Base-by-base conservation (phyloP, 208 protist genomes). In the Trypanosoma lewisi region DNA sequence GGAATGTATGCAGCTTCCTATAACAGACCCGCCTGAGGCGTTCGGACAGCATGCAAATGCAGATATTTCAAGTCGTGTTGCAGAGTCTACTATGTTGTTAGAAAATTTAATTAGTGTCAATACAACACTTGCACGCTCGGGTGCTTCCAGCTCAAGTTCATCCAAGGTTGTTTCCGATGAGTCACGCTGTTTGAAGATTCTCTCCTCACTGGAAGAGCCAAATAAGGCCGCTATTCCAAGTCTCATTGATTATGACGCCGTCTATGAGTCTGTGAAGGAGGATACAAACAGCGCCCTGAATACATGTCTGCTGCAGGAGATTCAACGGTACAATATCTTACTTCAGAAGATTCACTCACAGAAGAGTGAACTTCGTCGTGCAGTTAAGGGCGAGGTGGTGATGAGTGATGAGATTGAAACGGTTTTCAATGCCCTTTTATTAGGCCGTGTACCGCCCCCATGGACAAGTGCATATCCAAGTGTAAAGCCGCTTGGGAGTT, bases 31-130 rank as follows among this genome's bases (percentile, higher is more conserved):
- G 3, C 96, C 98, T 16, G 96, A 98, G 75, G 97, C 97, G 14
- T 99, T 99, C 75, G 98, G 98, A 14, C 98, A 99, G 78, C 97
- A 99, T 80, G 73, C 87, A 21, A 99, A 99, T 80, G 98, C 98
- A 0, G 97, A 99, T 70, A 99, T 99, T 53, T 81, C 96, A 16
- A 98, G 94, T 53, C 92, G 97, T 42, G 99, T 99, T 51, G 65
- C 95, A 33, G 91, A 98, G 53, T 95, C 97, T 4, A 94, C 75
- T 4, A 59, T 71, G 42, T 64, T 99, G 50, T 75, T 99, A 3
- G 90, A 97, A 12, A 96, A 94, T 53, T 68, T 99, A n/a, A 86
- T 99, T 31, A 81, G 77, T 48, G 73, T 91, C 44, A 91, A 96
- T 75, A 67, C 80, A 8, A 87, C 81, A 17, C 74, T 97, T 2